phyloP scores from a whole-genome alignment of 192 early-diverging fungal species.

The Gigaspora rosea region DNA sequence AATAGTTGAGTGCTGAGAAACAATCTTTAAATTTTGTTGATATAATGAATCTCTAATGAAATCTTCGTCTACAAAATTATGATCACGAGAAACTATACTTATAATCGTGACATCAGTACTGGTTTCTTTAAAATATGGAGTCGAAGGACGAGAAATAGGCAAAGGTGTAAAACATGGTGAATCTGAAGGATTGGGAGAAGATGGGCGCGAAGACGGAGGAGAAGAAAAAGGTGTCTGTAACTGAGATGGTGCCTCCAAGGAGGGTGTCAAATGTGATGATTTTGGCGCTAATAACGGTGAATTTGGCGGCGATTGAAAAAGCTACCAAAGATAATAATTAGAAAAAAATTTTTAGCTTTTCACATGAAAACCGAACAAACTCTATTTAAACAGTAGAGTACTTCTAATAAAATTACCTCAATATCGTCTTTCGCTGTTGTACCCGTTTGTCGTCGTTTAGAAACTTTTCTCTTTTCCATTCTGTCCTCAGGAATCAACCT shows the following conservation, averaged over 20 bases:
- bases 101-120: not conserved
- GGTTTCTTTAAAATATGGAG: not conserved
- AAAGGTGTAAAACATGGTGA: slow-evolving; percentile 6
- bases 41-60: not conserved
- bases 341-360: not conserved
- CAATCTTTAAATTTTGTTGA: not conserved
- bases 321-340: not conserved
- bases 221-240: slow-evolving; percentile 31
- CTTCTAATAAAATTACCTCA: slow-evolving; percentile 10
- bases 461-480: slow-evolving; percentile 32
- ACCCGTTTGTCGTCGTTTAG: slow-evolving; percentile 29
- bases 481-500: slow-evolving; percentile 28
- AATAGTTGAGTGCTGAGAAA: not conserved
- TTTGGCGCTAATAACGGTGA: slow-evolving; percentile 25
- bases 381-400: not conserved
- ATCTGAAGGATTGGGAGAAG: slow-evolving; percentile 18
- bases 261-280: slow-evolving; percentile 23
- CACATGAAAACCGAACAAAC: not conserved
- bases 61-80: slow-evolving; percentile 2
- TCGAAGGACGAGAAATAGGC: slow-evolving; percentile 20
- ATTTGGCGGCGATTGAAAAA: slow-evolving; percentile 29
- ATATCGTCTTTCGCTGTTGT: slow-evolving; percentile 32
- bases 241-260: slow-evolving; percentile 28
- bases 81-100: slow-evolving; percentile 4
- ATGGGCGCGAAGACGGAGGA: slow-evolving; percentile 22